These are phyloP conservation scores for Metarhizium anisopliae DNA, from an alignment of 2,329 filamentous ascomycete species.

Conservation along the genomic window DNA sequence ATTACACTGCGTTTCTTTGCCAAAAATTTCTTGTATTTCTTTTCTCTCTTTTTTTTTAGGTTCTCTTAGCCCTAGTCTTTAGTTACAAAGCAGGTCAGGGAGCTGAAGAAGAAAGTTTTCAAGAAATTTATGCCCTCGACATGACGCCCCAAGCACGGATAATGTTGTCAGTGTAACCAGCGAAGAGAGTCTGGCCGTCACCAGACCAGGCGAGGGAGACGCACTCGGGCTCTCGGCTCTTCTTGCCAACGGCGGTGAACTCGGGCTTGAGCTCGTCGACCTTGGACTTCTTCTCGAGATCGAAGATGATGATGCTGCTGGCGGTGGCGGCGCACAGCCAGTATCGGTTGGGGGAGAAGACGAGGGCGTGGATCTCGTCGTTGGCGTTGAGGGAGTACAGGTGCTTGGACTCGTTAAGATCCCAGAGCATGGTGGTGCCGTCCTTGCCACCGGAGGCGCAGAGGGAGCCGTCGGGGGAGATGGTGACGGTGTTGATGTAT, in stretches of 20 bases:
- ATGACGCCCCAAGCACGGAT: constrained; percentile 97
- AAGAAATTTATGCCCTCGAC: constrained; percentile 65
- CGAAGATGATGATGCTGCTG: constrained; percentile 99
- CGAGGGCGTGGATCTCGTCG: constrained; percentile 99
- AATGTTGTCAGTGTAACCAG: constrained; percentile 99
- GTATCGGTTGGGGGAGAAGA: constrained; percentile 99
- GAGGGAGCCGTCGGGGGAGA: constrained; percentile 97
- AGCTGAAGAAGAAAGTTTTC: constrained; percentile 1
- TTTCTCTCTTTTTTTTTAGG: not conserved
- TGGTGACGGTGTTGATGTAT: constrained; percentile 99
- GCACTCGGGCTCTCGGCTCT: constrained; percentile 98
- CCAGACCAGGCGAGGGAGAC: constrained; percentile 95
- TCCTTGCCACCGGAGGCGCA: constrained; percentile 99
- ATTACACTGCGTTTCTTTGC: not conserved
- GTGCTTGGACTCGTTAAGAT: constrained; percentile 99
- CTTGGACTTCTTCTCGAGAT: constrained; percentile 99
- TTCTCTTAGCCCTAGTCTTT: constrained; percentile 4
- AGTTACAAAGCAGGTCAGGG: not conserved
- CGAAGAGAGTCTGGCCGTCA: constrained; percentile 98
- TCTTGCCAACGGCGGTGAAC: constrained; percentile 95
- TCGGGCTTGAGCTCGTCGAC: constrained; percentile 99
- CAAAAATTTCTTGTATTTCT: not conserved
- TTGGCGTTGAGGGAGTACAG: constrained; percentile 99
- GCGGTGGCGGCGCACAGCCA: constrained; percentile 98
- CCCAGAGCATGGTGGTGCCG: constrained; percentile 99